Base-by-base conservation (phyloP, 2,329 filamentous ascomycete species). In the Aspergillus fijiensis region DNA sequence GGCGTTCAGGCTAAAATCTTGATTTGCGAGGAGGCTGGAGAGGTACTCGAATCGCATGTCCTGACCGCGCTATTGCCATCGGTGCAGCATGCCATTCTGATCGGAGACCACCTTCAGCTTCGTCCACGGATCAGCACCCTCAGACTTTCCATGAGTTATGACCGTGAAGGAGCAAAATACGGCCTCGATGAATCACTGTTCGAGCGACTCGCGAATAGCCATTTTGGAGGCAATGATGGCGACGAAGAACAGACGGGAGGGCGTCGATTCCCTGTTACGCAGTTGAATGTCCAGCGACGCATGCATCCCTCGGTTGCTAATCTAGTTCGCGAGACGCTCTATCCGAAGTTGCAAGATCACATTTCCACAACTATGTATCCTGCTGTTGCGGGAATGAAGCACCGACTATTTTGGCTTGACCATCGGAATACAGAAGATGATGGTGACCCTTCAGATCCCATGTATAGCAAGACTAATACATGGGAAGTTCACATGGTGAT, bases 401-500 rank as follows among this genome's bases (percentile, higher is more conserved):
- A 23, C 2, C 49, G 54, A 12, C 55, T 71, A 2, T 71, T 67
- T 5, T 71, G 65, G 69, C 49, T 70, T 2, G 66, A 70, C 11
- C 63, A 68, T 60, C 47, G 3, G 6, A 33, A 48, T 11, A 5
- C 31, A 4, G 65, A 67, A 56, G 63, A 67, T 27, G 49, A 49
- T 2, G 52, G 31, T 29, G 62, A 65, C 29, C 39, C 58, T 1
- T 58, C 51, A 3, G 59, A 49, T 10, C 49, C 50, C 12, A 57
- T 62, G 16, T 59, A 64, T 12, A 63, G 61, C 21, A 59, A 67
- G 39, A 61, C 55, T 3, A 68, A 68, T 23, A 33, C 52, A 2
- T 67, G 58, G 61, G 67, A 70, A 49, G 64, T 61, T 7, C 56
- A 66, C 1, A 68, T 70, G 59, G 58, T 61, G 3, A 61, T 57